A percentile compares a stretch with the other conserved stretches of the same genome.
Evolutionary conservation across 345 rosid genomes (phyloP).

Genomic region (Microthlaspi erraticum): DNA sequence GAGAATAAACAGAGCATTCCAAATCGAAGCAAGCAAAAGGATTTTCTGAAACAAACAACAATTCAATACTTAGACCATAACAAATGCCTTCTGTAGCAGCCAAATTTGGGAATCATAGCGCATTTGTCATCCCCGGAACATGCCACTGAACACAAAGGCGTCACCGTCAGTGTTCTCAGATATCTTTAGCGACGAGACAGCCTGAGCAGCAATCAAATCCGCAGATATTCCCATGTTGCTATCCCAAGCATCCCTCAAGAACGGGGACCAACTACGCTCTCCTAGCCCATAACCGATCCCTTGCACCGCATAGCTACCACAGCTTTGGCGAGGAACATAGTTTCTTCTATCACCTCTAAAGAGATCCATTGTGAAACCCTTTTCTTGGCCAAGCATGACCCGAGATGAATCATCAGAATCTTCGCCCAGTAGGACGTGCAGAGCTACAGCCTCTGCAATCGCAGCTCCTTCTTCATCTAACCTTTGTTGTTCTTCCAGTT

Average conservation of each 20-base stretch:
- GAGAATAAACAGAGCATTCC: conserved; percentile 21
- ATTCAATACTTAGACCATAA: not conserved
- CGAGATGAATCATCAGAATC: conserved; percentile 83
- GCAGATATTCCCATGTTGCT: conserved; percentile 63
- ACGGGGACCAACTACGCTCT: conserved; percentile 61
- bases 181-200: conserved; percentile 85
- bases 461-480: conserved; percentile 99
- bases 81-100: not conserved
- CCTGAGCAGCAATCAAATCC: conserved; percentile 77
- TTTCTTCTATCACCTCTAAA: conserved; percentile 51
- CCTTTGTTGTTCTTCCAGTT: conserved; percentile 92
- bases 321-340: conserved; percentile 48
- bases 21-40: conserved; percentile 26
- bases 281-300: conserved; percentile 58
- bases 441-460: conserved; percentile 97
- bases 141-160: conserved; percentile 58
- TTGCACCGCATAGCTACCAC: conserved; percentile 52
- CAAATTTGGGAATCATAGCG: conserved; percentile 11
- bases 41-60: conserved; percentile 1
- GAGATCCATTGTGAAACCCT: conserved; percentile 53
- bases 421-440: conserved; percentile 84
- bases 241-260: conserved; percentile 52
- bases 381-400: conserved; percentile 55
- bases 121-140: conserved; percentile 53
- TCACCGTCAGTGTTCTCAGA: conserved; percentile 66